These are phyloP conservation scores for Fusarium incarnatum DNA, from an alignment of 2,329 filamentous ascomycete genomes.

Conservation along the genomic window DNA sequence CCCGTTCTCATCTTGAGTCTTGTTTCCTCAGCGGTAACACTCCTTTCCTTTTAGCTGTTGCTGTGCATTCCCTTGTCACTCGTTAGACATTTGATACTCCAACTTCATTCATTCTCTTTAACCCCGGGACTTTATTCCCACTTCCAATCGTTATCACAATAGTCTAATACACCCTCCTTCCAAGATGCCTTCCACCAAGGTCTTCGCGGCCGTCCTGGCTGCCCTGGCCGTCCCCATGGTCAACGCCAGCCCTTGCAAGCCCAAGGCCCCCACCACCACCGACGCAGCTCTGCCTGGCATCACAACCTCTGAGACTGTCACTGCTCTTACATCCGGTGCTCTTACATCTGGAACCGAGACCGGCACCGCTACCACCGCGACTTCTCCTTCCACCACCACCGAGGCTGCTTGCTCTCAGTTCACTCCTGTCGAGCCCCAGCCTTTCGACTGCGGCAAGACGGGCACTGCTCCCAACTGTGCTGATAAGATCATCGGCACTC, in stretches of 20 bases:
- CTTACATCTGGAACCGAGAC: conserved; percentile 24
- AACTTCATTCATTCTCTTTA: conserved; percentile 28
- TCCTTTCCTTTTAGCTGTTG: conserved; percentile 32
- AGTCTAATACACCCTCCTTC: conserved; percentile 6
- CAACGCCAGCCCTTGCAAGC: conserved; percentile 33
- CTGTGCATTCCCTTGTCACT: conserved; percentile 23
- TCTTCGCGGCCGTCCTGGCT: conserved; percentile 37
- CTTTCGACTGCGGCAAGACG: conserved; percentile 15
- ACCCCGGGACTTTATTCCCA: conserved; percentile 3
- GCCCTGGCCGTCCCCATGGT: conserved; percentile 32
- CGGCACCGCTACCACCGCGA: conserved; percentile 11
- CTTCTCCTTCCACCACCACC: conserved; percentile 23
- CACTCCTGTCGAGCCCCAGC: conserved; percentile 11
- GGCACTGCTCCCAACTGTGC: conserved; percentile 10
- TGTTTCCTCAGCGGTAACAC: conserved; percentile 24
- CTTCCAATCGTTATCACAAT: conserved; percentile 28
- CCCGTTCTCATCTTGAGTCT: not conserved
- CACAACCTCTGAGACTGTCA: conserved; percentile 20
- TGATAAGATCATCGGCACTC: conserved; percentile 8
- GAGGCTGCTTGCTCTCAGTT: conserved; percentile 22
- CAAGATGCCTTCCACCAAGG: conserved; percentile 36
- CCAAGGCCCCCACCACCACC: conserved; percentile 25
- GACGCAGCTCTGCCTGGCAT: conserved; percentile 13
- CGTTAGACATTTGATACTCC: conserved; percentile 27
- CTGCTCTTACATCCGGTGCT: conserved; percentile 16